Evolutionary conservation across 495 filamentous ascomycete species (phyloP), one percentile per base, ranked within the genome.

Genomic region (Daldinia bambusicola): DNA sequence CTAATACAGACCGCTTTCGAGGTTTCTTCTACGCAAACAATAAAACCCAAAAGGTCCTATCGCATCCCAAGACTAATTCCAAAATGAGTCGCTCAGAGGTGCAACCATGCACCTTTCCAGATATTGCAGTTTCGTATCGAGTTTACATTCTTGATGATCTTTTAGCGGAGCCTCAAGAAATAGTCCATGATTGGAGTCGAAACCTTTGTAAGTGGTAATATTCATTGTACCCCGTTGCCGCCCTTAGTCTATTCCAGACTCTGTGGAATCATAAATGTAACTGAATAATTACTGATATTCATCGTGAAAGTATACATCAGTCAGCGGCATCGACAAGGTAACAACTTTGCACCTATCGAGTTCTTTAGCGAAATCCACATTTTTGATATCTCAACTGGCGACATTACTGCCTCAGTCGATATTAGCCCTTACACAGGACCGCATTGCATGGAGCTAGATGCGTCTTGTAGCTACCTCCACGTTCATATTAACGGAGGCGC

Each of bases 141-240:
- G 55, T 75, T 7, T 75, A 69, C 32, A 73, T 70, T n/a, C 73
- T 75, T 18, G 73, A 75, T 20, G 73, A 75, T 50, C 70, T 75
- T 6, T 70, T 75, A 7, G 70, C 73, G 31, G 73, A 75, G 55
- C 73, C 73, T 1, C 73, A 75, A 41, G 73, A 75, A 41, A 68
- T 75, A 22, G 59, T 70, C 22, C 70, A 75, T 13, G 73, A 75
- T 31, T 72, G 69, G 67, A 67, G 67, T 10, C 70, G 70, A 5
- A 69, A 67, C 13, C 48, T 73, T 43, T 32, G 50, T 53, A 32
- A 31, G 50, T 53, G 31, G 26, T 32, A 32, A 4, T 1, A 2
- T 13, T 36, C 0, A 36, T 36, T 36, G 2, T 36, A 10, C 14
- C 26, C 10, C 14, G 1, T 20, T 10, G 3, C 26, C 10, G 20